Conservation (phyloP, 2,329 filamentous ascomycete genomes). For the Macrophomina tecta region DNA sequence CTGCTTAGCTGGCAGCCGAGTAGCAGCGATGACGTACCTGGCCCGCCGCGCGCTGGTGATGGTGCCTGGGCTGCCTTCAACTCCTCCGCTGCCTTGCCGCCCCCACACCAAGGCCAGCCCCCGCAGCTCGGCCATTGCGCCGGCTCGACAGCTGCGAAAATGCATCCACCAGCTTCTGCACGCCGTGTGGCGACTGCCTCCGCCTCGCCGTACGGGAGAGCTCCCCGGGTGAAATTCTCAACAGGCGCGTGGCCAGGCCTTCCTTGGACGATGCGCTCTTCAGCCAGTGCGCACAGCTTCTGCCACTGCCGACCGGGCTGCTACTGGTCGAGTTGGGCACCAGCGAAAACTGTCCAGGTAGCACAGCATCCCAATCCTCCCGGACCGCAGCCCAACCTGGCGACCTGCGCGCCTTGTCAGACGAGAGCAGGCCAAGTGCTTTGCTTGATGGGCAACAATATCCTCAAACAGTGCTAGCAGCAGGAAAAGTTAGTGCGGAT, state of each 20-base stretch:
- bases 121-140: background rate
- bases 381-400: constrained; percentile 5
- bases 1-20: constrained; percentile 11
- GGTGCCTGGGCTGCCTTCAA: too few relatives aligned
- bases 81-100: too few relatives aligned
- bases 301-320: background rate
- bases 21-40: constrained; percentile 10
- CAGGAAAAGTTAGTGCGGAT: constrained; percentile 1
- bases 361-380: background rate
- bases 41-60: background rate
- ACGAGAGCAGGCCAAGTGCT: background rate
- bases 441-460: background rate
- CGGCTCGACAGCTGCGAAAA: background rate
- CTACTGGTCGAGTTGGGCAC: background rate
- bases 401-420: background rate
- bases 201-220: background rate
- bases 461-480: background rate
- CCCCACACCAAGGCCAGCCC: background rate
- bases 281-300: background rate
- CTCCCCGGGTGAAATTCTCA: background rate
- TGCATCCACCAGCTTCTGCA: background rate
- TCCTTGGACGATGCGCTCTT: background rate
- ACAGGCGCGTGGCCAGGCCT: background rate
- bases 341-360: constrained; percentile 1
- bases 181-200: background rate